Conservation (phyloP, 2,329 filamentous ascomycete species). For the Phaeophleospora eucalypticola region DNA sequence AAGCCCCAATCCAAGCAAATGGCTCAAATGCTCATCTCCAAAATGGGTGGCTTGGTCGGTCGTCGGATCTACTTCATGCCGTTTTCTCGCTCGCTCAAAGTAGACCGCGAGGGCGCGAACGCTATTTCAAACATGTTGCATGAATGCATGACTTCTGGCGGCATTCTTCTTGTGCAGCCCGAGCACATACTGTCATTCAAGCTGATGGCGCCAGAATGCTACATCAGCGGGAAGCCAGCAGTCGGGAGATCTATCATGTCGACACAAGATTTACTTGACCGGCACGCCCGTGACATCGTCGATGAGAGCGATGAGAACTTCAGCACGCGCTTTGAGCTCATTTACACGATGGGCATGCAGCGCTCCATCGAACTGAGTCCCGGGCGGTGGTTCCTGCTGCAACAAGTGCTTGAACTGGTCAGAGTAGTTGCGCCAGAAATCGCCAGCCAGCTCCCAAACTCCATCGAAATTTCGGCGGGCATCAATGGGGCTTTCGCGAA, state of each 20-base stretch:
- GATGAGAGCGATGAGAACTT: conserved; percentile 57
- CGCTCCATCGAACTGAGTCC: conserved; percentile 39
- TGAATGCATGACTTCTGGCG: conserved; percentile 41
- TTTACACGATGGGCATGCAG: conserved; percentile 43
- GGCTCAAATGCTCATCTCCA: conserved; percentile 52
- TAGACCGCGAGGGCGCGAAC: conserved; percentile 28
- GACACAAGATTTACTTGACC: conserved; percentile 49
- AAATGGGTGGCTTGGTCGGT: conserved; percentile 53
- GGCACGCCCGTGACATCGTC: conserved; percentile 55
- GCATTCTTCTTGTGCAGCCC: conserved; percentile 58
- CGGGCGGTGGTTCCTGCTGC: conserved; percentile 37
- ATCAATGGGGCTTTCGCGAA: conserved; percentile 47
- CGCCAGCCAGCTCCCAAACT: conserved; percentile 11
- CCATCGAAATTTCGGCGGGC: conserved; percentile 12
- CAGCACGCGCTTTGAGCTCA: conserved; percentile 40
- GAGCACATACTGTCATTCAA: conserved; percentile 64
- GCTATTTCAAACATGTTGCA: conserved; percentile 39
- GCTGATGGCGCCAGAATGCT: conserved; percentile 56
- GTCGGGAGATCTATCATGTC: conserved; percentile 49
- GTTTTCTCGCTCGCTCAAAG: conserved; percentile 52
- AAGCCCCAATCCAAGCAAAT: conserved; percentile 56
- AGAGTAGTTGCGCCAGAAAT: conserved; percentile 2
- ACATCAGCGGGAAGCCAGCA: conserved; percentile 45
- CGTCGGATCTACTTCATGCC: conserved; percentile 55
- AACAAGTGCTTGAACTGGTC: conserved; percentile 36